Evolutionary conservation across 805 yeast species (phyloP).

Genomic region (Spathaspora boniae): DNA sequence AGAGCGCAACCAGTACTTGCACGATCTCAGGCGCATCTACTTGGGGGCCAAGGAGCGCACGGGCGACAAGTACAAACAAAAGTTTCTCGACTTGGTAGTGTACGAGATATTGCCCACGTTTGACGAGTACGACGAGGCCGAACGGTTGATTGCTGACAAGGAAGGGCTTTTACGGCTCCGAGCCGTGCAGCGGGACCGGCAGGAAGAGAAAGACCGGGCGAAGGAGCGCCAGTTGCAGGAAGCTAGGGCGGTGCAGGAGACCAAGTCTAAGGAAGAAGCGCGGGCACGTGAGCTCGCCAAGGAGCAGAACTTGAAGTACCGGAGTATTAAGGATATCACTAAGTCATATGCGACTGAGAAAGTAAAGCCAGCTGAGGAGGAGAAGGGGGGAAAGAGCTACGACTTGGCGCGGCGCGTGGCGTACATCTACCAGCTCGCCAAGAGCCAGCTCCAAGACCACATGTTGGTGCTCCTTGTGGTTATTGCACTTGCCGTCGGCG

Average conservation of each 20-base stretch:
- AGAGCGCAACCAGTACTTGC: constrained; percentile 9
- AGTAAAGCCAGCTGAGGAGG: not conserved
- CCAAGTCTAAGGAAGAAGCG: constrained; percentile 9
- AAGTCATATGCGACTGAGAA: constrained; percentile 11
- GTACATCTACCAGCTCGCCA: constrained; percentile 17
- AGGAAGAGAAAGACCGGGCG: not conserved
- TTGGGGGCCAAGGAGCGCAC: constrained; percentile 1
- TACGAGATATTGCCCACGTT: constrained; percentile 33
- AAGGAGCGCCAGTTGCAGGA: constrained; percentile 8
- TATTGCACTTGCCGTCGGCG: constrained; percentile 16
- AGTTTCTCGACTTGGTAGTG: constrained; percentile 30
- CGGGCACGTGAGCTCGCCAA: constrained; percentile 11
- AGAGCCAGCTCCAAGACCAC: constrained; percentile 23
- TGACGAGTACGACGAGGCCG: constrained; percentile 26
- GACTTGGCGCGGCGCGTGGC: constrained; percentile 15
- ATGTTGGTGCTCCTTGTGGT: constrained; percentile 24
- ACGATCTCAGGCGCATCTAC: constrained; percentile 9
- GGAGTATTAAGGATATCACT: constrained; percentile 14
- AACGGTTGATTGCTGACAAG: constrained; percentile 18
- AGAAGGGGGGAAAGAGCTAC: not conserved
- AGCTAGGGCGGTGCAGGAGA: constrained; percentile 9
- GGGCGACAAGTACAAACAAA: constrained; percentile 16
- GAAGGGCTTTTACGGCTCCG: constrained; percentile 11
- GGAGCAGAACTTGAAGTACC: constrained; percentile 21
- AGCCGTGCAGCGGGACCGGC: constrained; percentile 10